These are phyloP conservation scores for Ramaria sp. DNA, from an alignment of 768 basidiomycete genomes.

Conservation along the genomic window DNA sequence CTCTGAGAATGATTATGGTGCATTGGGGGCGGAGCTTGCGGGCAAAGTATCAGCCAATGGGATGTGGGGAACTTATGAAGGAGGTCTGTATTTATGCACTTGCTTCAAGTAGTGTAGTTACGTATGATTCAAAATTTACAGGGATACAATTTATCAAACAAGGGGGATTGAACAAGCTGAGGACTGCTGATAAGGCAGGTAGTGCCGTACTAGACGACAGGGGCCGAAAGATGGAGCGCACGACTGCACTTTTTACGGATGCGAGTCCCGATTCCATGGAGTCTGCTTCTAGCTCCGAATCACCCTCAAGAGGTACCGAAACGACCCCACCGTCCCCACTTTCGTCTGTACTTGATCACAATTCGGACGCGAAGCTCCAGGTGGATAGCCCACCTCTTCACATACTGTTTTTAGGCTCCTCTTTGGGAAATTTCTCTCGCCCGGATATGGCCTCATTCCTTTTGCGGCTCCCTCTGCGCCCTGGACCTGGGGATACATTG, in stretches of 20 bases:
- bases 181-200: conserved; percentile 5
- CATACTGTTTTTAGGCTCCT: conserved; percentile 85
- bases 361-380: neutral
- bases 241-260: neutral
- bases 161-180: conserved; percentile 36
- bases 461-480: conserved; percentile 61
- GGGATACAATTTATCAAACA: conserved; percentile 58
- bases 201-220: neutral
- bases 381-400: conserved; percentile 42
- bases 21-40: conserved; percentile 38
- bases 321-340: conserved; percentile 10
- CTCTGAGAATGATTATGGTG: conserved; percentile 4
- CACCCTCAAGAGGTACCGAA: neutral
- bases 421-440: conserved; percentile 81
- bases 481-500: conserved; percentile 69
- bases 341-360: neutral
- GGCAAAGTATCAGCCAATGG: conserved; percentile 77
- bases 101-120: neutral
- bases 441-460: conserved; percentile 64
- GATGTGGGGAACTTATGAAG: conserved; percentile 86
- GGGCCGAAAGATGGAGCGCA: neutral
- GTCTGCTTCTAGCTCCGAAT: conserved; percentile 4
- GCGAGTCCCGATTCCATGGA: neutral
- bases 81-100: conserved; percentile 32
- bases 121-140: neutral